These are phyloP conservation scores for Saccharomycopsis sp. DNA, from an alignment of 805 yeast species.

Conservation along the genomic window DNA sequence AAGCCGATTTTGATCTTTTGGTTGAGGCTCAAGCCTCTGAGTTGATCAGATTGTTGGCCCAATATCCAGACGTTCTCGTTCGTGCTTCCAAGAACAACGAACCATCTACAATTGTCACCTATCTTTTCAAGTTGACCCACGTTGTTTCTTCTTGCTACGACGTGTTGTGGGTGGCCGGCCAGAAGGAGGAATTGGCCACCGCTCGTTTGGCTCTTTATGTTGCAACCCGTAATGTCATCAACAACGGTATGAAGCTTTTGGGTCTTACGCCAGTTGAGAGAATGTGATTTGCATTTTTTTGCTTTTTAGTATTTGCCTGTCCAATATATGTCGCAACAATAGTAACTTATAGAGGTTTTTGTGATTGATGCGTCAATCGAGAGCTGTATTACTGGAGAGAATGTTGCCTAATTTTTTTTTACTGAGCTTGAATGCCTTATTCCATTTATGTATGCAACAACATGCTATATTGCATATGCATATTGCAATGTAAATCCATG, in stretches of 20 bases:
- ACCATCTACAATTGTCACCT: constrained; percentile 92
- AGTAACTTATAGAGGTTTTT: no score
- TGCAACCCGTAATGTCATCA: constrained; percentile 82
- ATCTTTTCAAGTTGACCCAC: constrained; percentile 85
- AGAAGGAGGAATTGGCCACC: constrained; percentile 72
- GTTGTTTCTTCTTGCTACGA: constrained; percentile 95
- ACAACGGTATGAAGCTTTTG: constrained; percentile 82
- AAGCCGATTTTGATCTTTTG: constrained; percentile 55
- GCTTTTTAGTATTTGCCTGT: no score
- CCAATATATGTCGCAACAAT: no score
- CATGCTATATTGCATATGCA: no score
- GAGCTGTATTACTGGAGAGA: no score
- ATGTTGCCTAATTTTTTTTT: no score
- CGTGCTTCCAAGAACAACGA: constrained; percentile 79
- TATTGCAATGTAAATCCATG: no score
- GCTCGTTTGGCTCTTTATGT: constrained; percentile 91
- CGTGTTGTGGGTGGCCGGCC: constrained; percentile 95
- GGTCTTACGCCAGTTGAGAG: constrained; percentile 98
- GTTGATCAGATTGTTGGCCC: constrained; percentile 72
- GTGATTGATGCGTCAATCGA: no score
- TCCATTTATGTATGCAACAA: no score
- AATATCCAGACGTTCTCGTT: constrained; percentile 85
- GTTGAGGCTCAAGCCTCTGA: constrained; percentile 64
- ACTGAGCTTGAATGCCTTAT: no score
- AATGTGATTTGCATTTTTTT: constrained; percentile 48